Evolutionary conservation across 441 rosid species (phyloP).

Genomic region (Adansonia gregorii): DNA sequence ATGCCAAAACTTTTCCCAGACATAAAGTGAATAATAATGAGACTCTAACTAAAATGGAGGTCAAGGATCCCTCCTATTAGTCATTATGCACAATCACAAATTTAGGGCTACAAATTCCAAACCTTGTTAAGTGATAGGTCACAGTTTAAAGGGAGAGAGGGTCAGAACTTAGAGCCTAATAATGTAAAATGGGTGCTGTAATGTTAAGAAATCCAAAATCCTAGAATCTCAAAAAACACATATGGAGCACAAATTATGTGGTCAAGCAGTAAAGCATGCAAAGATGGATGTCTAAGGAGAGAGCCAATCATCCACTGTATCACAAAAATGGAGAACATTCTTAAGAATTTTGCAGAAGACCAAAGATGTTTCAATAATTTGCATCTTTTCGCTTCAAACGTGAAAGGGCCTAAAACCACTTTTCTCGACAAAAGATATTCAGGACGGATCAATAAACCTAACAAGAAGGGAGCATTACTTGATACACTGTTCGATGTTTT

Average conservation of each 20-base stretch:
- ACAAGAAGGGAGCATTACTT: not conserved
- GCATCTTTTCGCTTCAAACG: not conserved
- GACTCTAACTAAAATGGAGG: not conserved
- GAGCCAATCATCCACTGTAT: not conserved
- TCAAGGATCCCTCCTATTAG: not conserved
- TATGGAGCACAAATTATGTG: not conserved
- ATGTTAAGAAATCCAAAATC: not conserved
- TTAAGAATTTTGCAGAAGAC: not conserved
- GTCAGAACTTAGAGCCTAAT: not conserved
- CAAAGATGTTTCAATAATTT: not conserved
- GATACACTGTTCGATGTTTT: not conserved
- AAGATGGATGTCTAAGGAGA: not conserved
- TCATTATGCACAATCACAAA: not conserved
- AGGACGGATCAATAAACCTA: no score
- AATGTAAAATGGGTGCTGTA: not conserved
- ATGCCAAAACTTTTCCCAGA: not conserved
- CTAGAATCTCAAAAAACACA: constrained; percentile 1
- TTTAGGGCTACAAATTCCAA: not conserved
- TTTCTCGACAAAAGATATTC: no score
- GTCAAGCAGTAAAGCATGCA: not conserved
- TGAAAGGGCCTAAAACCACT: no score
- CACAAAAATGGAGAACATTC: not conserved
- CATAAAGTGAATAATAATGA: constrained; percentile 11
- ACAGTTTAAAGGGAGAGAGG: not conserved
- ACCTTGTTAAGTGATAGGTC: not conserved